Evolutionary conservation across 768 basidiomycete species (phyloP).

Genomic region (Lactarius evosmus): DNA sequence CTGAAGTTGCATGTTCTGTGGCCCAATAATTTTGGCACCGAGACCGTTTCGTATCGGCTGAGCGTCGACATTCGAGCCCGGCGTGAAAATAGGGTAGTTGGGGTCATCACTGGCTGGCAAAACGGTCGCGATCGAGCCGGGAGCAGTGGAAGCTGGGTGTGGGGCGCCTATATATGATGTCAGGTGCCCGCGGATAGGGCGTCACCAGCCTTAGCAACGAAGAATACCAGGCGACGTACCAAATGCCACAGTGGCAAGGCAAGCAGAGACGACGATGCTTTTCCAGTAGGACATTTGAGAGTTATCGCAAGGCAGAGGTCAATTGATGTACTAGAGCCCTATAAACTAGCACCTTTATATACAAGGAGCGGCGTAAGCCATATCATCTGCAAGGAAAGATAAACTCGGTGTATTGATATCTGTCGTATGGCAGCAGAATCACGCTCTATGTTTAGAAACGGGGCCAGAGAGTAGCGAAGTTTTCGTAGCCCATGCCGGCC

Average conservation of each 20-base stretch:
- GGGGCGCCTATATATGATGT: not conserved
- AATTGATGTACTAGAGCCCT: not conserved
- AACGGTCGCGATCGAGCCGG: conserved; percentile 27
- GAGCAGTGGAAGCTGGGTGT: not conserved
- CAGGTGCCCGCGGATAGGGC: not conserved
- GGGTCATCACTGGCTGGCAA: conserved; percentile 32
- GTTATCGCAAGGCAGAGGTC: not conserved
- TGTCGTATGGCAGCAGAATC: not conserved
- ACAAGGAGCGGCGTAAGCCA: not conserved
- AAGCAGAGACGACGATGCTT: not conserved
- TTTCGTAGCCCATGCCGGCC: not conserved
- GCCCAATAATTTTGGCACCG: conserved; percentile 52
- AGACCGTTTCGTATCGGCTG: conserved; percentile 45
- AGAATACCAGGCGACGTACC: not conserved
- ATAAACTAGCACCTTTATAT: not conserved
- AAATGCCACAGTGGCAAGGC: not conserved
- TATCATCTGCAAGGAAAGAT: not conserved
- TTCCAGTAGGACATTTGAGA: conserved; percentile 1
- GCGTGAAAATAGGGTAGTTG: conserved; percentile 30
- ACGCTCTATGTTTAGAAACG: not conserved
- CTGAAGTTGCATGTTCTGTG: conserved; percentile 54
- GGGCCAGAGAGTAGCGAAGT: not conserved
- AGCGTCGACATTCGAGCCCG: conserved; percentile 32
- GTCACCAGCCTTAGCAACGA: too few species aligned
- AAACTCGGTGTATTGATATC: not conserved